Percentiles rank a stretch among this genome's conserved stretches.
Evolutionary conservation across 1,284 basidiomycete species (phyloP).

Genomic region (Irpex rosettiformis): DNA sequence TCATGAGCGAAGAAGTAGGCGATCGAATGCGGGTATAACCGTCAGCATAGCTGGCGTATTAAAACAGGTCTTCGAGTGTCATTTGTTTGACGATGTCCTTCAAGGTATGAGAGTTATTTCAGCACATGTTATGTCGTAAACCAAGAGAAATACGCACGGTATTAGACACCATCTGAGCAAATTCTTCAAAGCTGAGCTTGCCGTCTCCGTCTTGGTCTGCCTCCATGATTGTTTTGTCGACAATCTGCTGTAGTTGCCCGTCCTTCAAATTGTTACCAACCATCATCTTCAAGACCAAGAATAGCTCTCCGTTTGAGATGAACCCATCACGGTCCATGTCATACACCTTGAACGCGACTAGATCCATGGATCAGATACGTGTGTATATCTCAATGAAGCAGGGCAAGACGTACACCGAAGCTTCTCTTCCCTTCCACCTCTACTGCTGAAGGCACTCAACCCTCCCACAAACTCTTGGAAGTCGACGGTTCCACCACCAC

Average conservation of each 20-base stretch:
- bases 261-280: slow-evolving; percentile 99
- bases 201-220: slow-evolving; percentile 98
- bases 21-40: not conserved
- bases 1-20: not conserved
- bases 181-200: slow-evolving; percentile 96
- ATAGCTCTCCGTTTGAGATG: slow-evolving; percentile 95
- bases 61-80: slow-evolving; percentile 94
- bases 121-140: not conserved
- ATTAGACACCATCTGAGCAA: slow-evolving; percentile 94
- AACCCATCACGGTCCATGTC: slow-evolving; percentile 94
- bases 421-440: slow-evolving; percentile 96
- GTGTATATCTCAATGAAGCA: not conserved
- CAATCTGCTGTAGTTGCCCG: slow-evolving; percentile 98
- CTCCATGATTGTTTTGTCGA: slow-evolving; percentile 99
- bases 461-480: slow-evolving; percentile 99
- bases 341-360: slow-evolving; percentile 96
- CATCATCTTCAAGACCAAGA: slow-evolving; percentile 99
- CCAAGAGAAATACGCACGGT: slow-evolving; percentile 55
- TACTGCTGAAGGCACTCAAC: slow-evolving; percentile 93
- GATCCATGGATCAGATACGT: not conserved
- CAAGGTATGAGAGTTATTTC: not conserved
- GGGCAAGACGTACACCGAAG: slow-evolving; percentile 71
- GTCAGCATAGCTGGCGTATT: slow-evolving; percentile 8
- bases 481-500: slow-evolving; percentile 96
- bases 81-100: slow-evolving; percentile 97